Evolutionary conservation across 2,329 filamentous ascomycete species (phyloP).

Genomic region (Aspergillus tubingensis): DNA sequence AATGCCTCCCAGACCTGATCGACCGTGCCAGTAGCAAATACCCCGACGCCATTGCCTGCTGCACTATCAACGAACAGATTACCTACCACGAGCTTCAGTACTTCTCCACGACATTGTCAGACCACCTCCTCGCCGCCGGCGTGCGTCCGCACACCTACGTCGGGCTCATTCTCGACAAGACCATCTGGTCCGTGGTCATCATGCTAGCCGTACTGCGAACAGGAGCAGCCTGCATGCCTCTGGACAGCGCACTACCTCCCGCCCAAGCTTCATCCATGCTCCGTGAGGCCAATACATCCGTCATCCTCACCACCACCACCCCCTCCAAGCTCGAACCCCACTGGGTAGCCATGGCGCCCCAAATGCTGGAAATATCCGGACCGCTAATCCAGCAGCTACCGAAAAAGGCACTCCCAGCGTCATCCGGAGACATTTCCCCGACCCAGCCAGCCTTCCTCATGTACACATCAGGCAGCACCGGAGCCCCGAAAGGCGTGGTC

Average conservation of each 20-base stretch:
- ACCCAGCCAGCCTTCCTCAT: neutral
- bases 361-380: neutral
- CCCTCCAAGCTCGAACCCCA: neutral
- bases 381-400: neutral
- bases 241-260: neutral
- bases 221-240: conserved; percentile 8
- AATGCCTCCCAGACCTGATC: too few species aligned
- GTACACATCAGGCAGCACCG: conserved; percentile 61
- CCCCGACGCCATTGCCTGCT: too few species aligned
- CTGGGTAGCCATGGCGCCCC: neutral
- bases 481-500: conserved; percentile 59
- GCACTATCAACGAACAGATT: too few species aligned
- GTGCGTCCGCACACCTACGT: conserved; percentile 10
- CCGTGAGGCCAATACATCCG: neutral
- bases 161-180: conserved; percentile 15
- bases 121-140: neutral
- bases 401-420: too few species aligned
- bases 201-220: conserved; percentile 16
- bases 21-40: too few species aligned
- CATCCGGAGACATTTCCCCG: neutral
- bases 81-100: neutral
- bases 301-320: neutral
- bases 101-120: neutral
- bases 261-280: neutral
- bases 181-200: conserved; percentile 14